Evolutionary conservation across 2,329 filamentous ascomycete genomes (phyloP), one percentile per base, ranked within the genome.

Genomic region (Exophiala sp.): DNA sequence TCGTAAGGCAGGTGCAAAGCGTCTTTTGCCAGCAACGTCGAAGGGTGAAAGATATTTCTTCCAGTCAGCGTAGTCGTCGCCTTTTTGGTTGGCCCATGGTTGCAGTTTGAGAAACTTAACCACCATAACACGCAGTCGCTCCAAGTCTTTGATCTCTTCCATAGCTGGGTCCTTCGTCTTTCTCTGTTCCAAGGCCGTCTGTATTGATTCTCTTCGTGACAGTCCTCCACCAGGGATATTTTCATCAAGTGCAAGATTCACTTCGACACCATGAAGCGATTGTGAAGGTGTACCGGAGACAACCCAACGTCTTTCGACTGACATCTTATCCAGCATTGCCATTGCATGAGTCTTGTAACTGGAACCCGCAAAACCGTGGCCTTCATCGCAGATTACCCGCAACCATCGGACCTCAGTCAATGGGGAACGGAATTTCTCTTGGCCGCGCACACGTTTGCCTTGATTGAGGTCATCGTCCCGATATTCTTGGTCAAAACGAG

Each of bases 371-470:
- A 96, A 85, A 55, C 82, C 87, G 67, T 96, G 91, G 0, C 92
- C 92, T 75, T 96, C 92, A 60, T 97, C 92, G 14, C 95, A 87
- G 42, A 97, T 91, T 43, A 95, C 85, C 1, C 92, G 81, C 63
- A 96, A 86, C 79, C 92, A 96, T 62, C 89, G 90, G 3, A 96
- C 70, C 6, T 81, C 71, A 36, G 83, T 83, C 14, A 96, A 70
- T 0, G 87, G 81, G 1, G 84, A 88, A 8, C 78, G 67, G 32
- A 83, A 80, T 58, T 69, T 69, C 4, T 73, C 68, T 1, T 66
- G 61, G 6, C 70, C 59, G 76, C 81, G 53, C 76, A 69, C 4
- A 72, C 3, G 71, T 66, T 18, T 76, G 72, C 63, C 72, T 52
- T 60, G 79, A 67, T 59, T 79, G 55, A 82, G 73, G 10, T 74